A percentile compares a stretch with the other conserved stretches of the same genome.
These are phyloP conservation scores for Lentinula sp. DNA, from an alignment of 768 basidiomycete species.

Conservation along the genomic window DNA sequence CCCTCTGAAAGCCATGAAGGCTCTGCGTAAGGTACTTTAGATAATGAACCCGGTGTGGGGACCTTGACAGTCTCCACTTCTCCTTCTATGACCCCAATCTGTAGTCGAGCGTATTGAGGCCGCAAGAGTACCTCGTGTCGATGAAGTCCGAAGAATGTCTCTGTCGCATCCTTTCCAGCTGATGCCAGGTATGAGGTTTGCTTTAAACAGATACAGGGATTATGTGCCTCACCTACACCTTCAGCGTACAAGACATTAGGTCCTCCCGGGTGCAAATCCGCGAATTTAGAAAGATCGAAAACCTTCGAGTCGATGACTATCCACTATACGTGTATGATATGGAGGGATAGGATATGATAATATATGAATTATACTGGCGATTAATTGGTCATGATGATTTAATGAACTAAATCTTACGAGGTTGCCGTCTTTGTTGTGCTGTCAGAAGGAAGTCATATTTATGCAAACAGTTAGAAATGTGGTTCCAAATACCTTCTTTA, in stretches of 20 bases:
- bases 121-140: constrained; percentile 72
- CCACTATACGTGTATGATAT: constrained; percentile 45
- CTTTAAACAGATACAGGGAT: not conserved
- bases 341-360: not conserved
- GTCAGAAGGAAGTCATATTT: not conserved
- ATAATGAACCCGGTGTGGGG: constrained; percentile 55
- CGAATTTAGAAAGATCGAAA: constrained; percentile 78
- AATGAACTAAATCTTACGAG: constrained; percentile 40
- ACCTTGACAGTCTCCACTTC: constrained; percentile 51
- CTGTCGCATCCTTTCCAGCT: constrained; percentile 74
- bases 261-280: constrained; percentile 81
- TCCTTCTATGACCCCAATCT: constrained; percentile 57
- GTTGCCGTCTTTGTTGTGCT: constrained; percentile 89
- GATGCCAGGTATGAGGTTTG: not conserved
- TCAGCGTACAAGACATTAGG: constrained; percentile 63
- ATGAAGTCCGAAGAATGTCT: constrained; percentile 82
- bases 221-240: constrained; percentile 48
- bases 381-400: no score
- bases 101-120: constrained; percentile 67
- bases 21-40: constrained; percentile 79
- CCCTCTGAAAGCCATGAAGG: constrained; percentile 72
- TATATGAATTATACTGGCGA: not conserved
- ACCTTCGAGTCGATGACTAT: constrained; percentile 77
- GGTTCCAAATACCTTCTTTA: constrained; percentile 45
- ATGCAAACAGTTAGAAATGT: not conserved